phyloP scores from a whole-genome alignment of 441 rosid genomes.

The Brassica hybrid region DNA sequence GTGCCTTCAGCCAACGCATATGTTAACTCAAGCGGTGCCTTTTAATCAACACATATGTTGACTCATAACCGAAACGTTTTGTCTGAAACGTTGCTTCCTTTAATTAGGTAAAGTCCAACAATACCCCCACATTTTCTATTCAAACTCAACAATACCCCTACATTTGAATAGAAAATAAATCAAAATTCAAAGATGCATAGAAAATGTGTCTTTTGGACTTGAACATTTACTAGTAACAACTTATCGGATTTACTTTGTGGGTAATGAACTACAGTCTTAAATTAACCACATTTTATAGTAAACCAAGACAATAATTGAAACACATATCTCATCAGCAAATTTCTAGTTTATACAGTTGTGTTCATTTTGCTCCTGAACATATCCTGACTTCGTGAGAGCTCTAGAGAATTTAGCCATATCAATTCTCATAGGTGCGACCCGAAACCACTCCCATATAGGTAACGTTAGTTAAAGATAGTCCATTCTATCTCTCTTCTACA shows the following conservation, averaged over 20 bases:
- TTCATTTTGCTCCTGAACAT: too few relatives aligned
- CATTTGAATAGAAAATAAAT: too few relatives aligned
- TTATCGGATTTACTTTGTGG: constrained; percentile 12
- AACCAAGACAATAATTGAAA: constrained; percentile 20
- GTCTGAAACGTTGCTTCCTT: too few relatives aligned
- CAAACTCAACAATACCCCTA: too few relatives aligned
- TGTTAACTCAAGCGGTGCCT: too few relatives aligned
- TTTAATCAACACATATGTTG: too few relatives aligned
- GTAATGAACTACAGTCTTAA: constrained; percentile 11
- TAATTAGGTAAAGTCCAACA: too few relatives aligned
- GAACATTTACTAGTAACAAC: constrained; percentile 10
- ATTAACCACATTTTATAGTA: constrained; percentile 9
- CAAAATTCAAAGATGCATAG: too few relatives aligned
- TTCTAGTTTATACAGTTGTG: background rate
- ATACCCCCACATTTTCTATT: background rate
- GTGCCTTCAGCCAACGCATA: too few relatives aligned
- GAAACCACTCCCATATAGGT: constrained; percentile 22
- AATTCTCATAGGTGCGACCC: constrained; percentile 13
- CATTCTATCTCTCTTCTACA: background rate
- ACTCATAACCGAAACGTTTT: too few relatives aligned
- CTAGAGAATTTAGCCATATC: too few relatives aligned
- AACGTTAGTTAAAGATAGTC: constrained; percentile 13
- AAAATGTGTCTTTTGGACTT: constrained; percentile 12
- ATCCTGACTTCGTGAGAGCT: too few relatives aligned
- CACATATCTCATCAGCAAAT: constrained; percentile 2